phyloP scores from a whole-genome alignment of 176 grass and related monocot genomes.

The Carex parvula region DNA sequence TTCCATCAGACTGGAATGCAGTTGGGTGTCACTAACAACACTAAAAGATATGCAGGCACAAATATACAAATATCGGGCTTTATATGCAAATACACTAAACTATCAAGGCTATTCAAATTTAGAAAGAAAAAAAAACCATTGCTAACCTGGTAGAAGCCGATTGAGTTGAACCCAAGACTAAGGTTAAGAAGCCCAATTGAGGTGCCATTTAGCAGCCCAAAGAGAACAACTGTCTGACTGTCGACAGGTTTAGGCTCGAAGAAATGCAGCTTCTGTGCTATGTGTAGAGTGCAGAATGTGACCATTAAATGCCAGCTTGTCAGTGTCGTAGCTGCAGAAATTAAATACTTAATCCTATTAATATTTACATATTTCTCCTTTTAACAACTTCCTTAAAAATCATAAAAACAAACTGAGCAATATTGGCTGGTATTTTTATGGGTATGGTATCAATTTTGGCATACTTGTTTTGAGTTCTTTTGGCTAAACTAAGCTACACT shows the following conservation, averaged over 20 bases:
- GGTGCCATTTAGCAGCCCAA: constrained; percentile 87
- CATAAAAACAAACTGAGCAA: not conserved
- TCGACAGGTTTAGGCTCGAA: constrained; percentile 93
- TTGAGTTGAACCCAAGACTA: constrained; percentile 97
- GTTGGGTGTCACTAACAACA: constrained; percentile 7
- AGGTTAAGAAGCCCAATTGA: constrained; percentile 97
- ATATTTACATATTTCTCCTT: constrained; percentile 13
- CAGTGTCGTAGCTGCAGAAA: constrained; percentile 76
- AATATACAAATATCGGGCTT: not conserved
- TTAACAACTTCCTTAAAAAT: not conserved
- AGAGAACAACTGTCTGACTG: constrained; percentile 80
- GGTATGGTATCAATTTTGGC: not conserved
- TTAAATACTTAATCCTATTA: constrained; percentile 17
- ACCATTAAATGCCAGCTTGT: constrained; percentile 99
- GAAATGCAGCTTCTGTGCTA: constrained; percentile 78
- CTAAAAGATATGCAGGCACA: not conserved
- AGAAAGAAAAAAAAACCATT: not conserved
- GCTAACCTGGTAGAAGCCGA: constrained; percentile 96
- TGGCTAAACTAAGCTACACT: not conserved
- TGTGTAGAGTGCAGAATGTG: constrained; percentile 92
- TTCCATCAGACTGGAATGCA: not conserved
- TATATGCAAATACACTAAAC: not conserved
- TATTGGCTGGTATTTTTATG: not conserved
- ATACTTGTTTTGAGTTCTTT: not conserved
- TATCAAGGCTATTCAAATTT: not conserved